Evolutionary conservation across 2,329 filamentous ascomycete genomes (phyloP).

Genomic region (Talaromyces albobiverticillius): DNA sequence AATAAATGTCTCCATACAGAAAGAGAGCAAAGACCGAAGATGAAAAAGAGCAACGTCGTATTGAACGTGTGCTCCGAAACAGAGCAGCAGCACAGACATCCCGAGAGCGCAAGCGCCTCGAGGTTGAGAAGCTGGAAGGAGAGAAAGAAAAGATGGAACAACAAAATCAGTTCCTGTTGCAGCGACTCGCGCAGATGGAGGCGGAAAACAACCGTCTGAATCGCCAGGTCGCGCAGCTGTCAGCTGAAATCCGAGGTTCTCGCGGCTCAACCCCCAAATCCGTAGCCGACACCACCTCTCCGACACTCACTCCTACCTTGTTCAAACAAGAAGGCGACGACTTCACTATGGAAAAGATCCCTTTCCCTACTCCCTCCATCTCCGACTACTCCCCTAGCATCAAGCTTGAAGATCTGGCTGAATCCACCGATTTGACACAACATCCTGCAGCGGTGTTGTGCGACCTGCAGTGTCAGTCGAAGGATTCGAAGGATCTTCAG

Average conservation of each 20-base stretch:
- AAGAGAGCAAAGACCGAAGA: conserved; percentile 99
- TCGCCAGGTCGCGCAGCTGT: conserved; percentile 50
- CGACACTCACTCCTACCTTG: conserved; percentile 38
- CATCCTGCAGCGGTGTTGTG: conserved; percentile 99
- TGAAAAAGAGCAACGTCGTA: conserved; percentile 96
- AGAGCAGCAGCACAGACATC: conserved; percentile 95
- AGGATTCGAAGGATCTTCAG: conserved; percentile 44
- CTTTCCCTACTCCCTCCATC: conserved; percentile 37
- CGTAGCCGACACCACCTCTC: conserved; percentile 32
- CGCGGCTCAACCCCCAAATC: conserved; percentile 39
- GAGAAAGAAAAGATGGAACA: conserved; percentile 65
- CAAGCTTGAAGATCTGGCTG: conserved; percentile 44
- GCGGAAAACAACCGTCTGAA: conserved; percentile 51
- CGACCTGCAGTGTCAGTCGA: conserved; percentile 99
- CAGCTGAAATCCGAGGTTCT: conserved; percentile 43
- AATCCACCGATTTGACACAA: conserved; percentile 93
- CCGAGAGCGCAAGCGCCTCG: conserved; percentile 82
- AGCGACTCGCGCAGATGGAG: conserved; percentile 59
- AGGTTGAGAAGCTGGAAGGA: conserved; percentile 78
- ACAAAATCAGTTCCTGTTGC: conserved; percentile 69
- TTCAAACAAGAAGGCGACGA: conserved; percentile 47
- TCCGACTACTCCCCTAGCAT: conserved; percentile 39
- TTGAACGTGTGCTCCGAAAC: conserved; percentile 95
- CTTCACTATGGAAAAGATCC: conserved; percentile 38
- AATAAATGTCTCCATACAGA: conserved; percentile 43